A percentile compares a stretch with the other conserved stretches of the same genome.
These are phyloP conservation scores for Melampsora abietis-canadensis DNA, from an alignment of 1,284 basidiomycete species.

Conservation along the genomic window DNA sequence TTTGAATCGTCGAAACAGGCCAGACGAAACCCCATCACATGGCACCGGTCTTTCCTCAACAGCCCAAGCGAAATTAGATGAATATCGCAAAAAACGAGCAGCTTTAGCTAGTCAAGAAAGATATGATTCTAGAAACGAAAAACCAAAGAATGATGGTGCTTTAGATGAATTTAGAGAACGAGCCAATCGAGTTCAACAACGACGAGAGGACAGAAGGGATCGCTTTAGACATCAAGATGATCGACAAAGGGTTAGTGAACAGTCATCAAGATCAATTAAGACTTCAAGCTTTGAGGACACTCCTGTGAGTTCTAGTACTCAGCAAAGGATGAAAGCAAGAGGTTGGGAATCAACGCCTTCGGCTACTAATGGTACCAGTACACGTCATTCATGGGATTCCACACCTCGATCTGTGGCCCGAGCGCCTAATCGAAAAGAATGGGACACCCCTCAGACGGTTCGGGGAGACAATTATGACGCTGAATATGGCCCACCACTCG, in stretches of 20 bases:
- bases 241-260: constrained; percentile 33
- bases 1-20: constrained; percentile 65
- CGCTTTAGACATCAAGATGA: constrained; percentile 36
- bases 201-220: constrained; percentile 7
- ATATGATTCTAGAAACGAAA: constrained; percentile 30
- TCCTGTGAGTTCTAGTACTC: constrained; percentile 21
- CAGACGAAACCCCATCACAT: constrained; percentile 89
- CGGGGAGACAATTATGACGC: constrained; percentile 59
- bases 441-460: constrained; percentile 66
- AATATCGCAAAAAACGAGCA: constrained; percentile 59
- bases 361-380: constrained; percentile 33
- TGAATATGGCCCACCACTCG: constrained; percentile 60
- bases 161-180: constrained; percentile 50
- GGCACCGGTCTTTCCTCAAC: constrained; percentile 77
- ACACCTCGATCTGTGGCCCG: constrained; percentile 45
- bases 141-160: constrained; percentile 42
- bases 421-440: constrained; percentile 54
- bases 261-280: constrained; percentile 5
- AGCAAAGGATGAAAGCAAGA: constrained; percentile 44
- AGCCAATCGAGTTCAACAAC: constrained; percentile 47
- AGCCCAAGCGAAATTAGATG: constrained; percentile 70
- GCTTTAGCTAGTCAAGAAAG: constrained; percentile 42
- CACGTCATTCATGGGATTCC: constrained; percentile 45
- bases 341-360: constrained; percentile 47
- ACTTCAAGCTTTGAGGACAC: not conserved